Base-by-base conservation (phyloP, 305 asterid species). In the Rubia tinctorum region DNA sequence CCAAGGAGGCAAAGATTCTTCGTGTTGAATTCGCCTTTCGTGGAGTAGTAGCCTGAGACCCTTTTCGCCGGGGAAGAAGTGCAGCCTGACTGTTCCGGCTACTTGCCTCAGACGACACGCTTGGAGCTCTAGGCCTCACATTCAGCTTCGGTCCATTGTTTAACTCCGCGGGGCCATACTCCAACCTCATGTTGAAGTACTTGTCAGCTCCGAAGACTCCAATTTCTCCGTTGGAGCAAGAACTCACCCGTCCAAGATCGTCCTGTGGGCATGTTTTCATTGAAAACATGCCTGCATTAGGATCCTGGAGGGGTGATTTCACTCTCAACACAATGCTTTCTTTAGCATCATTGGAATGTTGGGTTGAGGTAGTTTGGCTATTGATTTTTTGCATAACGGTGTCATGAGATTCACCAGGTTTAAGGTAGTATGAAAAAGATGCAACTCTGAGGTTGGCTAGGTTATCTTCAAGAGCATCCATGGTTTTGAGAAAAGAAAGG, bases 181-280 rank as follows among this genome's bases (percentile, higher is more conserved):
- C 92, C 59, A 88, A 23, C 51, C 80, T 86, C 96, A 82, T 89
- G 87, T 91, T 93, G 84, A 88, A 90, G 91, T 89, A 93, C 82
- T 82, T 87, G 66, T 91, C 96, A 20, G 98, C 97, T 3, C 88
- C 88, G 73, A 93, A 92, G 1, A 92, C 87, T 61, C 90, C 89
- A 34, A 90, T 85, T 67, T 92, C 98, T 0, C 82, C 82, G 18
- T 87, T 86, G 79, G 80, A 80, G 60, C 76, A 80, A 62, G 77
- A 68, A 68, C 75, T 80, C 25, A 43, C 63, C 75, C 79, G 78
- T 69, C 73, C 83, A 39, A 68, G 60, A 55, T 55, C 68, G 5
- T 66, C 72, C 20, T 22, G 49, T 39, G 80, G 65, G 40, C 45
- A 47, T 1, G 72, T 76, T 20, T 80, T 66, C 72, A 84, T 69